These are phyloP conservation scores for Coemansia sp. DNA, from an alignment of 192 early-diverging fungal genomes.

Conservation along the genomic window DNA sequence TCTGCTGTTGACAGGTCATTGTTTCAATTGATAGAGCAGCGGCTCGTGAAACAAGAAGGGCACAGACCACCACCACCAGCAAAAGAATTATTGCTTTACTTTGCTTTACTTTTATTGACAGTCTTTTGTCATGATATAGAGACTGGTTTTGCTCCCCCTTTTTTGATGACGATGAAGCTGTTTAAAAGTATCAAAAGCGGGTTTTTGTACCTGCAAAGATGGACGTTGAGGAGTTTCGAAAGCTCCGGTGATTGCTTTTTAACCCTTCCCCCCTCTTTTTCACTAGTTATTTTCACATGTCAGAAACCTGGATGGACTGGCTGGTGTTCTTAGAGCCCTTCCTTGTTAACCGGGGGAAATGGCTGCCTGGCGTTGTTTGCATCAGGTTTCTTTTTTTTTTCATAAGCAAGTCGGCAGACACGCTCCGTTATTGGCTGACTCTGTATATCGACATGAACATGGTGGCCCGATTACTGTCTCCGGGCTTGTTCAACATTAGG, in stretches of 20 bases:
- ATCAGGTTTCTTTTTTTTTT: not conserved
- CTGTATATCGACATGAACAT: not conserved
- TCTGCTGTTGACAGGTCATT: not conserved
- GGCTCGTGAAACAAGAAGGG: not conserved
- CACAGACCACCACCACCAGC: not conserved
- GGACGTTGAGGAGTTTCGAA: not conserved
- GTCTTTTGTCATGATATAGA: not conserved
- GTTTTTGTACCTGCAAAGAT: not conserved
- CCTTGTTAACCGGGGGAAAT: not conserved
- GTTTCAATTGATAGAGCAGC: not conserved
- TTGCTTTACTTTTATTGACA: not conserved
- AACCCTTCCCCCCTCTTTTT: slow-evolving; percentile 2
- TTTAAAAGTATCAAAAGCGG: not conserved
- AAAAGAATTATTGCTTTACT: not conserved
- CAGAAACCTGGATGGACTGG: not conserved
- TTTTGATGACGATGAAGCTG: no score
- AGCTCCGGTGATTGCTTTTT: slow-evolving; percentile 6
- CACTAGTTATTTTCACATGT: slow-evolving; percentile 2
- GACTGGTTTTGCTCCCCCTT: not conserved
- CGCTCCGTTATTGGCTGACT: not conserved
- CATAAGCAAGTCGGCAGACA: not conserved
- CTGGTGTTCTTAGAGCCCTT: not conserved
- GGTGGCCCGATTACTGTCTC: not conserved
- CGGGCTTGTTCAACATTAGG: not conserved
- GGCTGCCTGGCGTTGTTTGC: not conserved